Base-by-base conservation (phyloP, 441 rosid genomes). In the Lepidium campestre region DNA sequence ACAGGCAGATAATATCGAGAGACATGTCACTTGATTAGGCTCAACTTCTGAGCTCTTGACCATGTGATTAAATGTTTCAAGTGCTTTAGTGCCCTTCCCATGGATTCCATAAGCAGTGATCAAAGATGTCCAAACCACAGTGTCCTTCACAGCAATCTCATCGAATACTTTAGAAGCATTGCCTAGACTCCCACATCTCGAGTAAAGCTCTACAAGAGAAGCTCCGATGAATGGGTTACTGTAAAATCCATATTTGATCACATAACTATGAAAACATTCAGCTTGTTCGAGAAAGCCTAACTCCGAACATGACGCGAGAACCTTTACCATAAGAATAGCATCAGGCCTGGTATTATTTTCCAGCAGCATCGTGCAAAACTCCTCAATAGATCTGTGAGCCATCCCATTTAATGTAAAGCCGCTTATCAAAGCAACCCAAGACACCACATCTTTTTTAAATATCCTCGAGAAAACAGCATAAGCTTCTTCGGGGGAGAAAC, bases 71-170 rank as follows among this genome's bases (percentile, higher is more conserved):
- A 83, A 83, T 39, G 75, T 74, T 64, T 68, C 57, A 36, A 81
- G 25, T n/a, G 86, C 83, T 62, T 77, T 69, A 65, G 31, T 29
- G 12, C 79, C 86, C 37, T 59, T 68, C 29, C 90, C 90, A 41
- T 85, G 86, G 52, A 75, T 71, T 63, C 85, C 86, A 65, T 75
- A 80, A 57, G 80, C 78, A 68, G 86, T 78, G 62, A 85, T 85
- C 86, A 85, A 73, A 29, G 85, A 76, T 58, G 85, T 83, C 83
- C 82, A 83, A 46, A 79, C 75, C 56, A 85, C 86, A 10, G 75
- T 74, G 74, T 83, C 87, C 72, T 81, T 80, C 14, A 70, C 56
- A 34, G 42, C 39, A 18, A 76, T 74, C 46, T 60, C 85, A 62
- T 67, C 54, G 37, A 85, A 81, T 53, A 81, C 72, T 68, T 70